A percentile compares a stretch with the other conserved stretches of the same genome.
phyloP scores from a whole-genome alignment of 2,329 filamentous ascomycete genomes.

The Calonectria montana region DNA sequence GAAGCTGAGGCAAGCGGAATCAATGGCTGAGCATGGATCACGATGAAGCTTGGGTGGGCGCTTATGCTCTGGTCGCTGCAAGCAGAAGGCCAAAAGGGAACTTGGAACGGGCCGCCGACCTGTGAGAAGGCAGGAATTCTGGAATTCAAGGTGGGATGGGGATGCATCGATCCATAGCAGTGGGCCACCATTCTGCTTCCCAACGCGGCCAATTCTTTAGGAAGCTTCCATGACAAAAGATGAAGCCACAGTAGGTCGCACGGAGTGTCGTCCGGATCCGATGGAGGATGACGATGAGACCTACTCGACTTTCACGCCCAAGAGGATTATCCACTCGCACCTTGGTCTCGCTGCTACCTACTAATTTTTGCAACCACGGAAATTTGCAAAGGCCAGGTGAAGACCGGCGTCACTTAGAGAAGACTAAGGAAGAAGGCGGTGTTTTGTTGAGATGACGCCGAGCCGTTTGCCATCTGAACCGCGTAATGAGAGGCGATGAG shows the following conservation, averaged over 20 bases:
- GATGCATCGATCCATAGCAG: slow-evolving; percentile 10
- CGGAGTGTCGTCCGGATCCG: background rate
- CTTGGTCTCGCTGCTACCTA: background rate
- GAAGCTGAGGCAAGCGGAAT: slow-evolving; percentile 1
- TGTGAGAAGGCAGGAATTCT: background rate
- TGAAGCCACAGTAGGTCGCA: background rate
- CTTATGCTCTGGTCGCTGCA: slow-evolving; percentile 1
- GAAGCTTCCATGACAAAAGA: background rate
- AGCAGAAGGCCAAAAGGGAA: background rate
- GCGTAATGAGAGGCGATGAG: background rate
- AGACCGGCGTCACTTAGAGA: background rate
- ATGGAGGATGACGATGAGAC: background rate
- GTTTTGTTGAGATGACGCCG: background rate
- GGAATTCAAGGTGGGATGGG: background rate
- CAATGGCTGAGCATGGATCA: background rate
- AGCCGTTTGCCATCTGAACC: background rate
- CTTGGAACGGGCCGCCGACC: slow-evolving; percentile 4
- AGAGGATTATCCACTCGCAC: background rate
- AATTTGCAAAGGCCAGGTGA: background rate
- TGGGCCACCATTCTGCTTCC: background rate
- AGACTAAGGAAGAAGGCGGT: background rate
- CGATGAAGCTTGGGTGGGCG: slow-evolving; percentile 1
- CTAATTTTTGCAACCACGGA: background rate
- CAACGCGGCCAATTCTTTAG: background rate
- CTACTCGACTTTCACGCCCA: background rate